These are phyloP conservation scores for Tetracladium setigerum DNA, from an alignment of 495 filamentous ascomycete species.

Conservation along the genomic window DNA sequence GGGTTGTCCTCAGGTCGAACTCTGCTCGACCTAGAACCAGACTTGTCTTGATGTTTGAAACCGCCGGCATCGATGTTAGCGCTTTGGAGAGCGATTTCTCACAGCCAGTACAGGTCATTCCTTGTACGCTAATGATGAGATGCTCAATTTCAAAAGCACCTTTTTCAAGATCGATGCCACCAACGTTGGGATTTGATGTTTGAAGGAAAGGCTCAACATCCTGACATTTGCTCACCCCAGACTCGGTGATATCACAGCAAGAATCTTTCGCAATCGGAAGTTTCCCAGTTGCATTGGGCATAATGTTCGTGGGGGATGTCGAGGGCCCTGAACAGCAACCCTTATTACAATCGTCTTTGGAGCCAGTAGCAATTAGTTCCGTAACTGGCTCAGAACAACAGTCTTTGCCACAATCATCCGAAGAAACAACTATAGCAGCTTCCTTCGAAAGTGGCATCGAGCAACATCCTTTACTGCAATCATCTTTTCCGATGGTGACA, in stretches of 20 bases:
- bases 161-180: constrained; percentile 8
- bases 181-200: not conserved
- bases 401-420: not conserved
- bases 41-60: constrained; percentile 51
- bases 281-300: too few species aligned
- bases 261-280: too few species aligned
- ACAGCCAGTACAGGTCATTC: constrained; percentile 63
- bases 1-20: constrained; percentile 41
- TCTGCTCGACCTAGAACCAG: constrained; percentile 54
- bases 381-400: not conserved
- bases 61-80: constrained; percentile 29
- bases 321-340: not conserved
- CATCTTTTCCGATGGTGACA: not conserved
- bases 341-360: not conserved
- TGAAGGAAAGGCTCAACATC: too few species aligned
- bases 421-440: not conserved
- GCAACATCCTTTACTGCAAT: not conserved
- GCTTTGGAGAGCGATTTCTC: constrained; percentile 48
- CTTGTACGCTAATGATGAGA: constrained; percentile 44
- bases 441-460: not conserved
- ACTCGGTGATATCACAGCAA: too few species aligned
- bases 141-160: constrained; percentile 2
- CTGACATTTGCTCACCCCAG: too few species aligned
- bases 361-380: not conserved
- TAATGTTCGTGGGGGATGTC: not conserved